phyloP scores from a whole-genome alignment of 2,329 filamentous ascomycete genomes.

The Botryotinia narcissicola region DNA sequence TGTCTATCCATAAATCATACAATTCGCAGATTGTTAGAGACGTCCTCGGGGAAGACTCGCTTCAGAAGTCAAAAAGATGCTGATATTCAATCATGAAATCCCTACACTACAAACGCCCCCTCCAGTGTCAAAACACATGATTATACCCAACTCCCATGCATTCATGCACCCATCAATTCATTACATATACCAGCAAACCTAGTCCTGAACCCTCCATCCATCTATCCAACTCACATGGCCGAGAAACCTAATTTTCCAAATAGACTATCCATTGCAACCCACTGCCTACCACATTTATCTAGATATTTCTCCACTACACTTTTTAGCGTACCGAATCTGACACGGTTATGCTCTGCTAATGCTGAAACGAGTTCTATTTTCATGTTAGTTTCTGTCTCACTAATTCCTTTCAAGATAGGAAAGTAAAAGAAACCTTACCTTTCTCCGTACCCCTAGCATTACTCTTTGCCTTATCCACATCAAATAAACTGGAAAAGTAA shows the following conservation, averaged over 20 bases:
- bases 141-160: slow-evolving; percentile 3
- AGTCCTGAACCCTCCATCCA: not conserved
- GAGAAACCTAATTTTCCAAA: slow-evolving; percentile 67
- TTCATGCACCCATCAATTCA: slow-evolving; percentile 1
- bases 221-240: not conserved
- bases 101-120: not conserved
- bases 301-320: slow-evolving; percentile 78
- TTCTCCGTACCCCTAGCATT: slow-evolving; percentile 51
- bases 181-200: slow-evolving; percentile 1
- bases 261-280: slow-evolving; percentile 89
- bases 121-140: not conserved
- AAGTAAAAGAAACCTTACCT: slow-evolving; percentile 30
- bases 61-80: not conserved
- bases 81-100: not conserved
- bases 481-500: slow-evolving; percentile 81
- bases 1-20: too few relatives aligned
- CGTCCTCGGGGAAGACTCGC: not conserved
- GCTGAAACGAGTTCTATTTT: slow-evolving; percentile 52
- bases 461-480: slow-evolving; percentile 75
- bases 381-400: slow-evolving; percentile 29
- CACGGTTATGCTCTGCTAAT: slow-evolving; percentile 78
- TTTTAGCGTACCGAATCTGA: slow-evolving; percentile 73
- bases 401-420: not conserved
- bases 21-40: too few relatives aligned
- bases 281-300: slow-evolving; percentile 85